A percentile compares a stretch with the other conserved stretches of the same genome.
These are phyloP conservation scores for Mitragyna speciosa DNA, from an alignment of 257 asterid species.

Conservation along the genomic window DNA sequence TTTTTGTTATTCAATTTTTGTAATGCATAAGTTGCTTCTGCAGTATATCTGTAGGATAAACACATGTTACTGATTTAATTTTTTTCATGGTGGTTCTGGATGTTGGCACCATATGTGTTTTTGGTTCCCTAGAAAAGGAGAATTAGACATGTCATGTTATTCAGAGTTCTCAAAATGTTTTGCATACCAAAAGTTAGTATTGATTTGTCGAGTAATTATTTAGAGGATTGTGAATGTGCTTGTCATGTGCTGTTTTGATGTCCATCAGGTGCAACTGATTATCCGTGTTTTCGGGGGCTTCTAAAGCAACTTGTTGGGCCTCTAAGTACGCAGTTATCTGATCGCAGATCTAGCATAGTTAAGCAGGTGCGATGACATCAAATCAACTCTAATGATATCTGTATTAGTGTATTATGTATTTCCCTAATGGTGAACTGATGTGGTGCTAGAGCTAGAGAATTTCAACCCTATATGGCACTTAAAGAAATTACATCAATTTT, in stretches of 20 bases:
- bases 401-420: too few species aligned
- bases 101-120: neutral
- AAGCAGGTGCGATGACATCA: slow-evolving; percentile 62
- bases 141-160: neutral
- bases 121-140: neutral
- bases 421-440: too few species aligned
- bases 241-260: slow-evolving; percentile 5
- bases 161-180: neutral
- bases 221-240: neutral
- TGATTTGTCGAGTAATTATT: neutral
- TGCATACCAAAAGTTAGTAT: neutral
- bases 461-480: too few species aligned
- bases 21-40: neutral
- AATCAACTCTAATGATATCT: too few species aligned
- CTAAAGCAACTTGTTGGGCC: slow-evolving; percentile 90
- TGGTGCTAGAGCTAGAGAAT: too few species aligned
- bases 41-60: neutral
- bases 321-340: slow-evolving; percentile 87
- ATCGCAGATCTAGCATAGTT: slow-evolving; percentile 96
- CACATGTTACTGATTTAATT: neutral
- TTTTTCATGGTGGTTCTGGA: neutral
- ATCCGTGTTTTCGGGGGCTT: slow-evolving; percentile 89
- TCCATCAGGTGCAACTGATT: slow-evolving; percentile 81
- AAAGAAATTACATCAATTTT: too few species aligned
- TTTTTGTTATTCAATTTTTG: neutral